Conservation (phyloP, 306 rosid species). For the Prosopis cineraria region DNA sequence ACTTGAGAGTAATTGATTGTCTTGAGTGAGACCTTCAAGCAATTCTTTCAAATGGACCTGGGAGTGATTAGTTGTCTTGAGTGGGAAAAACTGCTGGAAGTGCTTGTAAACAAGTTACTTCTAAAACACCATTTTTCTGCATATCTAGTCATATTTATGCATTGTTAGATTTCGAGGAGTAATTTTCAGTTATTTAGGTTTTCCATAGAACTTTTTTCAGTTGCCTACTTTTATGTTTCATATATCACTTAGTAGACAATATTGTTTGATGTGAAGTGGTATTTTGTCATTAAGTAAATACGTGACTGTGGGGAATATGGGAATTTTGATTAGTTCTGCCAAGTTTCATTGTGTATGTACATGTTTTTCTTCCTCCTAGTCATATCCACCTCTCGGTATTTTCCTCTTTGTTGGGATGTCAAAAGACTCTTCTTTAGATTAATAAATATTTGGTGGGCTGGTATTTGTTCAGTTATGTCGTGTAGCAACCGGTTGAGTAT, state of each 20-base stretch:
- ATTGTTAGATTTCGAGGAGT: constrained; percentile 2
- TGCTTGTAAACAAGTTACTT: constrained; percentile 23
- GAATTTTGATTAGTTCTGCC: constrained; percentile 9
- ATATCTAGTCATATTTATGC: neutral
- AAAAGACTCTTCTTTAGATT: neutral
- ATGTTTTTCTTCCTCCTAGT: neutral
- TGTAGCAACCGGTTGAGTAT: neutral
- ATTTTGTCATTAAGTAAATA: constrained; percentile 4
- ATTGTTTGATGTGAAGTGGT: constrained; percentile 4
- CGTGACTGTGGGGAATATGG: constrained; percentile 1
- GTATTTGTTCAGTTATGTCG: neutral
- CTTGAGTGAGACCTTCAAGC: too few relatives aligned
- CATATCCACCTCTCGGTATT: neutral
- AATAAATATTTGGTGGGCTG: neutral
- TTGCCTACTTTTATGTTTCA: neutral
- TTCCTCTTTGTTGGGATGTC: neutral
- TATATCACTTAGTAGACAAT: neutral
- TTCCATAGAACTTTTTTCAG: neutral
- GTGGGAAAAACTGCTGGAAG: too few relatives aligned
- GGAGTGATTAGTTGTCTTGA: too few relatives aligned
- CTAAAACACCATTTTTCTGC: neutral
- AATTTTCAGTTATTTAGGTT: constrained; percentile 9
- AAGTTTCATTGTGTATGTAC: neutral
- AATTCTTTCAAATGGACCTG: too few relatives aligned
- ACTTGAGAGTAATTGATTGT: too few relatives aligned